These are phyloP conservation scores for Geranium brycei DNA, from an alignment of 345 rosid genomes.

Conservation along the genomic window DNA sequence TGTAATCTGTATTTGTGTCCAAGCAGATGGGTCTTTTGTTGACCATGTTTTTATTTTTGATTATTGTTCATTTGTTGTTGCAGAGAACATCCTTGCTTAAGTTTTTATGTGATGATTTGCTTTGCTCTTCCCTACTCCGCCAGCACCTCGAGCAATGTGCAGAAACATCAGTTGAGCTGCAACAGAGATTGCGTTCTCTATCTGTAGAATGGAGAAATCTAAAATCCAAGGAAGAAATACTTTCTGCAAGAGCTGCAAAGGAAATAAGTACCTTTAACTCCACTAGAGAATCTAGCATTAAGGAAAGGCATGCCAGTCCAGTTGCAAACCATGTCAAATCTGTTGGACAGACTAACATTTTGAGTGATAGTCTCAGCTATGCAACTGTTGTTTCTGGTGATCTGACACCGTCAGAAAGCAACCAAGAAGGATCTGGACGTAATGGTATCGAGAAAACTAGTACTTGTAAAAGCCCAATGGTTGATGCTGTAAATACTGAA, in stretches of 20 bases:
- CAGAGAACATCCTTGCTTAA: constrained; percentile 77
- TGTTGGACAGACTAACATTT: constrained; percentile 12
- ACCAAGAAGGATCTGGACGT: constrained; percentile 15
- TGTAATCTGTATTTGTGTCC: neutral
- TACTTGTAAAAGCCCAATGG: constrained; percentile 12
- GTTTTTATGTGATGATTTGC: constrained; percentile 83
- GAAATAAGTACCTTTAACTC: constrained; percentile 22
- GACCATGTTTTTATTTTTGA: constrained; percentile 1
- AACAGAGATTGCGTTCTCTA: constrained; percentile 74
- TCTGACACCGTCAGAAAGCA: constrained; percentile 19
- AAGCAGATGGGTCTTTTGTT: neutral
- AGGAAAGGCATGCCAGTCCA: constrained; percentile 23
- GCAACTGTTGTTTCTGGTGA: constrained; percentile 18
- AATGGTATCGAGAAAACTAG: constrained; percentile 21
- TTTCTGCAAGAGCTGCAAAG: constrained; percentile 50
- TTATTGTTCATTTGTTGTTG: constrained; percentile 19
- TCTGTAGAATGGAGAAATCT: constrained; percentile 54
- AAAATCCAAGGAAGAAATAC: constrained; percentile 53
- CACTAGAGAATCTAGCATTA: constrained; percentile 24
- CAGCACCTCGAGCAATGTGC: constrained; percentile 91
- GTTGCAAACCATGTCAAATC: constrained; percentile 11
- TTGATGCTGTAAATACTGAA: constrained; percentile 14
- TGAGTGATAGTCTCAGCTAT: constrained; percentile 13
- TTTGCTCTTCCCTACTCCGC: constrained; percentile 60
- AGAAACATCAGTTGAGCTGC: constrained; percentile 59